Conservation (phyloP, 768 basidiomycete species). For the Candolleomyces efflorescens region DNA sequence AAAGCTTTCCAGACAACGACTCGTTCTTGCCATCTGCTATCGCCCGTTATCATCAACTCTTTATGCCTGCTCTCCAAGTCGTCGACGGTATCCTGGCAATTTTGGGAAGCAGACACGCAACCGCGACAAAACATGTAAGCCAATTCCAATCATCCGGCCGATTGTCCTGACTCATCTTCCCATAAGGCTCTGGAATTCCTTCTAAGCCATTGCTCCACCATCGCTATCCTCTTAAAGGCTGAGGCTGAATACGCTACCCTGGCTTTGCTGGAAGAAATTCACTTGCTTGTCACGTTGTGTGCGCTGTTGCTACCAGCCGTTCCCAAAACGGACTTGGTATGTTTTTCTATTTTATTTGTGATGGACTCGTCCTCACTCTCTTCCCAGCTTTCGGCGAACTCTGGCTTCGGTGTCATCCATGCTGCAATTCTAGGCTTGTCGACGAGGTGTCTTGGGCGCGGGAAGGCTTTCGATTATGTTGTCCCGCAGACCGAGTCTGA, state of each 20-base stretch:
- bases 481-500: slow-evolving; percentile 67
- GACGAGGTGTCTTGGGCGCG: slow-evolving; percentile 61
- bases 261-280: slow-evolving; percentile 71
- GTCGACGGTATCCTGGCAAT: slow-evolving; percentile 73
- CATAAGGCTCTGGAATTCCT: slow-evolving; percentile 76
- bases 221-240: slow-evolving; percentile 78
- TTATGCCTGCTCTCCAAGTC: slow-evolving; percentile 84
- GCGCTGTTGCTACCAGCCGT: slow-evolving; percentile 65
- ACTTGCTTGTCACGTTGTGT: slow-evolving; percentile 73
- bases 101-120: slow-evolving; percentile 64
- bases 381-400: slow-evolving; percentile 50
- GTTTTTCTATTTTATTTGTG: slow-evolving; percentile 20
- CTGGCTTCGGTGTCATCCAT: slow-evolving; percentile 86
- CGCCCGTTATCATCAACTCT: slow-evolving; percentile 86
- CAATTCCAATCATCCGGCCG: background rate
- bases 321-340: slow-evolving; percentile 73
- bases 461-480: slow-evolving; percentile 53
- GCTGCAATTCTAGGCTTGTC: slow-evolving; percentile 72
- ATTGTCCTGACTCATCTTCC: background rate
- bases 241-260: slow-evolving; percentile 58
- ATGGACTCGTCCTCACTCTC: background rate
- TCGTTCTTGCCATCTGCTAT: slow-evolving; percentile 86
- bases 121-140: slow-evolving; percentile 65
- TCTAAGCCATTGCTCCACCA: slow-evolving; percentile 76
- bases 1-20: slow-evolving; percentile 55